A percentile compares a stretch with the other conserved stretches of the same genome.
These are phyloP conservation scores for Candida xyloterini DNA, from an alignment of 805 yeast species.

Conservation along the genomic window DNA sequence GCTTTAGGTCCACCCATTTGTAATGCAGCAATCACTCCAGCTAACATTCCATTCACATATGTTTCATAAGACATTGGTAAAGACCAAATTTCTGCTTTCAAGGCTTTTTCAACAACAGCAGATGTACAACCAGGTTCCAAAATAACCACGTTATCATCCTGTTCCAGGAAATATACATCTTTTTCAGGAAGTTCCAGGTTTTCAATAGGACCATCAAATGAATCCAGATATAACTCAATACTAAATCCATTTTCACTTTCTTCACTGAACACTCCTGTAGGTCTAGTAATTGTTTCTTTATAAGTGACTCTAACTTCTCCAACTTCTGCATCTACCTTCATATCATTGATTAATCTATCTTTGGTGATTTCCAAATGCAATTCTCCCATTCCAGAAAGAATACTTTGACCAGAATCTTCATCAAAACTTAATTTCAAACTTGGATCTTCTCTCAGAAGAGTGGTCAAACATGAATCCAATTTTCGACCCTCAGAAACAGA, in stretches of 20 bases:
- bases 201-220: constrained; percentile 35
- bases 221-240: constrained; percentile 27
- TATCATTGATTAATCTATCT: constrained; percentile 73
- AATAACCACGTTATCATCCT: constrained; percentile 46
- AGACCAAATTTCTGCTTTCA: constrained; percentile 41
- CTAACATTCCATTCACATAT: constrained; percentile 50
- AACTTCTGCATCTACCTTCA: constrained; percentile 76
- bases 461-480: constrained; percentile 65
- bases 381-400: constrained; percentile 96
- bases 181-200: constrained; percentile 33
- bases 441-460: constrained; percentile 85
- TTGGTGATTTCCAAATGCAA: constrained; percentile 85
- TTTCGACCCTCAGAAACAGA: constrained; percentile 77
- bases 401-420: constrained; percentile 85
- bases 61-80: constrained; percentile 43
- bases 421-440: constrained; percentile 68
- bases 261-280: constrained; percentile 25
- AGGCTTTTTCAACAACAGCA: constrained; percentile 19
- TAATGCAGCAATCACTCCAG: constrained; percentile 59
- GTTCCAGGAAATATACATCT: constrained; percentile 38
- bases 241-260: constrained; percentile 21
- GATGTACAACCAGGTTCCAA: constrained; percentile 34
- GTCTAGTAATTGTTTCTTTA: constrained; percentile 57
- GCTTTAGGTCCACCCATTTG: constrained; percentile 67
- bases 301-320: constrained; percentile 88